phyloP scores from a whole-genome alignment of 805 yeast genomes.

The Candida orba region DNA sequence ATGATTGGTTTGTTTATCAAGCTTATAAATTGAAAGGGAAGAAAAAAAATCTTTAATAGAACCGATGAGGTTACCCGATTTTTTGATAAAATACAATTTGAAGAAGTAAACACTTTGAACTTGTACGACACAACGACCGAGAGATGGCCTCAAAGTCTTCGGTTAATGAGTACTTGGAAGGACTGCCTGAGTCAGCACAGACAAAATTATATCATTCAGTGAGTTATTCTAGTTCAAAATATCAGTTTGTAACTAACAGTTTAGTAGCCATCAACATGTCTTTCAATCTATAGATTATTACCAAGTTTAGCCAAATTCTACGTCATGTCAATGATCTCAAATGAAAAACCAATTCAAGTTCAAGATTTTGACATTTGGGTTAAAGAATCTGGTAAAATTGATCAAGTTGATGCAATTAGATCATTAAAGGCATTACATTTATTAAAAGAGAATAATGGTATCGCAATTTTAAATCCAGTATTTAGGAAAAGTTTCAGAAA shows the following conservation, averaged over 20 bases:
- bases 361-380: slow-evolving; percentile 73
- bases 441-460: slow-evolving; percentile 48
- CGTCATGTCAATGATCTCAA: slow-evolving; percentile 80
- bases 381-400: slow-evolving; percentile 43
- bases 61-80: slow-evolving; percentile 14
- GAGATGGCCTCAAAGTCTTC: slow-evolving; percentile 31
- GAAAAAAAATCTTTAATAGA: neutral
- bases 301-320: slow-evolving; percentile 88
- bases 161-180: slow-evolving; percentile 84
- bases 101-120: no score
- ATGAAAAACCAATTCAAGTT: slow-evolving; percentile 62
- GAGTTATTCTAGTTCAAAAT: slow-evolving; percentile 7
- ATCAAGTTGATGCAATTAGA: slow-evolving; percentile 68
- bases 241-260: neutral
- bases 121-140: no score
- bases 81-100: no score
- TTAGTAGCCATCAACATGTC: slow-evolving; percentile 74
- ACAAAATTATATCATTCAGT: slow-evolving; percentile 65
- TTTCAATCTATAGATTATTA: slow-evolving; percentile 83
- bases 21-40: slow-evolving; percentile 1
- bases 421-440: slow-evolving; percentile 71
- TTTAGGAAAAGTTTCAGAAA: slow-evolving; percentile 71
- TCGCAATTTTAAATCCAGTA: slow-evolving; percentile 54
- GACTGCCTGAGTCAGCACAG: slow-evolving; percentile 82
- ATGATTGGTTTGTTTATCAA: neutral